These are phyloP conservation scores for Musa acuminata DNA, from an alignment of 176 grass and related monocot species.

Conservation along the genomic window DNA sequence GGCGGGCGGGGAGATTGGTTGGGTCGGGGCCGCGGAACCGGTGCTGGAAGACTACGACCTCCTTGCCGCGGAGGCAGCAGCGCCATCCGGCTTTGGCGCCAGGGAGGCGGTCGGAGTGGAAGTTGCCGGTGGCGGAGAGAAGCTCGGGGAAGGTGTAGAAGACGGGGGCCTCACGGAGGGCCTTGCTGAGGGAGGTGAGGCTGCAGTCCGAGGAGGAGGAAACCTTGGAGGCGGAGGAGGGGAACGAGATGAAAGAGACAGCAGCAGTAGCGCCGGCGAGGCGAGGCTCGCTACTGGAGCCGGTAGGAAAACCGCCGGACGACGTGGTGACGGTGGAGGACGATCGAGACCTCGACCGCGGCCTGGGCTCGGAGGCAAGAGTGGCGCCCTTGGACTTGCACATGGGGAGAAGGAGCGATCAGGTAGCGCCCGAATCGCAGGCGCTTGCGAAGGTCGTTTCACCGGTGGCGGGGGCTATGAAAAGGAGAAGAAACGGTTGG, in stretches of 20 bases:
- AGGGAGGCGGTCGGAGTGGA: slow-evolving; percentile 47
- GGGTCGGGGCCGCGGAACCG: slow-evolving; percentile 48
- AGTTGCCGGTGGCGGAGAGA: slow-evolving; percentile 57
- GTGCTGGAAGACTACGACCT: slow-evolving; percentile 65
- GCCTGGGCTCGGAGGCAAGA: slow-evolving; percentile 27
- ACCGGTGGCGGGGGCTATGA: too few species aligned
- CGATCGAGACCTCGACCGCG: not conserved
- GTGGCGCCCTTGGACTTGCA: slow-evolving; percentile 54
- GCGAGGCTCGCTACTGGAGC: not conserved
- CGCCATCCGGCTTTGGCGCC: slow-evolving; percentile 37
- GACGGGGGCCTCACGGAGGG: slow-evolving; percentile 42
- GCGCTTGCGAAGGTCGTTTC: too few species aligned
- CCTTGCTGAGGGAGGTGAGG: slow-evolving; percentile 44
- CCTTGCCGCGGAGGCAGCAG: slow-evolving; percentile 52
- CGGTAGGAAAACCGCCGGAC: not conserved
- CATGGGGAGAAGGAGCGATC: slow-evolving; percentile 27
- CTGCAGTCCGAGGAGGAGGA: slow-evolving; percentile 37
- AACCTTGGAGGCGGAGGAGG: slow-evolving; percentile 21
- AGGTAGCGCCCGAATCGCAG: not conserved
- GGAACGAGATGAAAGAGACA: not conserved
- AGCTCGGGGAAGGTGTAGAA: slow-evolving; percentile 57
- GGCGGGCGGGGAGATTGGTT: slow-evolving; percentile 18
- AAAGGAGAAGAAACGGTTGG: too few species aligned
- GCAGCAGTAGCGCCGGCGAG: not conserved
- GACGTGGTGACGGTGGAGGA: slow-evolving; percentile 11